Base-by-base conservation (phyloP, 2,329 filamentous ascomycete genomes). In the Fusarium denticulatum region DNA sequence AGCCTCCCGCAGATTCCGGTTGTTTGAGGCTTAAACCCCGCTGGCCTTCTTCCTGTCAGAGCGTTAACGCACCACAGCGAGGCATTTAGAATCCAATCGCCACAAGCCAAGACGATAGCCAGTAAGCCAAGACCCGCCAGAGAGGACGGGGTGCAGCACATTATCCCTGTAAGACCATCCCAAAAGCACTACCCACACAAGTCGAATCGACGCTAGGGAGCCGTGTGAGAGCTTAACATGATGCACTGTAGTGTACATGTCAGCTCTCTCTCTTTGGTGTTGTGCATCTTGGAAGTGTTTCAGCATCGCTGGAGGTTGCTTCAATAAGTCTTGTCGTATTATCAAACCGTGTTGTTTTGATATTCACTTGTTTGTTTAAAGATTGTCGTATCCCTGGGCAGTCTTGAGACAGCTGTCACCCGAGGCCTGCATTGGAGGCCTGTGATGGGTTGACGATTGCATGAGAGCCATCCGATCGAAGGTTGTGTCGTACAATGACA, bases 11-110 rank as follows among this genome's bases (percentile, higher is more conserved):
- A 59, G 64, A 61, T 64, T 75, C 71, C 71, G 71, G 67, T 50
- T 58, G 67, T 52, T 68, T 73, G 71, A 73, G 65, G 71, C 66
- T 73, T 62, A 66, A 60, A 37, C 53, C 65, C 69, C 69, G 59
- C 69, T 73, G 69, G 50, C 64, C 39, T 30, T 50, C 55, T 45
- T 55, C 36, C 40, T 43, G 57, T 39, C 58, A 72, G 39, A 57
- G 49, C 59, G 65, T 68, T 45, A 63, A 68, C 63, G 56, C 65
- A 49, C 26, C 32, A 43, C 42, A 39, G 30, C 61, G 71, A 72
- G 71, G 71, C 59, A 74, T 73, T 73, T 74, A 65, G 59, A 47
- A 59, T 50, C 67, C 67, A 72, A 72, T 73, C 71, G 71, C 71
- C 71, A 72, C 71, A 39, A 39, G 71, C 67, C 67, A 69, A 73